Conservation (phyloP, 2,329 filamentous ascomycete species). For the Calonectria montana region DNA sequence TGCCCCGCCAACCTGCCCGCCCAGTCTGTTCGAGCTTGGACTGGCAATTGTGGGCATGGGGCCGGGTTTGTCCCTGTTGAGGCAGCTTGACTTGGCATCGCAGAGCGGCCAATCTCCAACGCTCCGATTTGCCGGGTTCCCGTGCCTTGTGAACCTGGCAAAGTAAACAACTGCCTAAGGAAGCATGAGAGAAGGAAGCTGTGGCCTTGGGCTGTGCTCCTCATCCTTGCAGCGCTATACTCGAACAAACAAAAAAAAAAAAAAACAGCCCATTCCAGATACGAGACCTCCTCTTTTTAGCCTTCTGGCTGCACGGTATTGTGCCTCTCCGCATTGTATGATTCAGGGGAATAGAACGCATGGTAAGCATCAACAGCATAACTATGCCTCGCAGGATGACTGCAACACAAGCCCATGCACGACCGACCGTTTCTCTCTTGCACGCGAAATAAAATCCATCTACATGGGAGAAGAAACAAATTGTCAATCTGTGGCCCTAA, state of each 20-base stretch:
- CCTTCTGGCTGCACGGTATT: background rate
- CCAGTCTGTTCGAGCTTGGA: background rate
- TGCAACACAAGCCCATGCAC: background rate
- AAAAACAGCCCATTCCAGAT: conserved; percentile 10
- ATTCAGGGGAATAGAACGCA: background rate
- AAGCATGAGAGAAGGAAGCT: conserved; percentile 5
- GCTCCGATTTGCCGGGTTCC: background rate
- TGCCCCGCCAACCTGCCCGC: background rate
- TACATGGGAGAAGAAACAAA: background rate
- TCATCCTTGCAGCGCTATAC: background rate
- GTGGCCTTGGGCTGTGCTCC: background rate
- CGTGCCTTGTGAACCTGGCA: background rate
- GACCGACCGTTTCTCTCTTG: background rate
- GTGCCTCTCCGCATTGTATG: background rate
- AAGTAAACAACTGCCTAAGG: background rate
- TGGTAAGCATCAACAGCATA: background rate
- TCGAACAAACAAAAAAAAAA: background rate
- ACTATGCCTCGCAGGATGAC: too few species aligned
- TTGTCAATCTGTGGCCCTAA: background rate
- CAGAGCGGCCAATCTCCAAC: background rate
- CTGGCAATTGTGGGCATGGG: background rate
- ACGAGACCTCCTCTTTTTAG: conserved; percentile 6
- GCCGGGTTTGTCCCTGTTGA: background rate
- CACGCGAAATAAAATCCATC: background rate
- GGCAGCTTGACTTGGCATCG: background rate